Evolutionary conservation across 805 yeast species (phyloP).

Genomic region (Kodamaea laetipori): DNA sequence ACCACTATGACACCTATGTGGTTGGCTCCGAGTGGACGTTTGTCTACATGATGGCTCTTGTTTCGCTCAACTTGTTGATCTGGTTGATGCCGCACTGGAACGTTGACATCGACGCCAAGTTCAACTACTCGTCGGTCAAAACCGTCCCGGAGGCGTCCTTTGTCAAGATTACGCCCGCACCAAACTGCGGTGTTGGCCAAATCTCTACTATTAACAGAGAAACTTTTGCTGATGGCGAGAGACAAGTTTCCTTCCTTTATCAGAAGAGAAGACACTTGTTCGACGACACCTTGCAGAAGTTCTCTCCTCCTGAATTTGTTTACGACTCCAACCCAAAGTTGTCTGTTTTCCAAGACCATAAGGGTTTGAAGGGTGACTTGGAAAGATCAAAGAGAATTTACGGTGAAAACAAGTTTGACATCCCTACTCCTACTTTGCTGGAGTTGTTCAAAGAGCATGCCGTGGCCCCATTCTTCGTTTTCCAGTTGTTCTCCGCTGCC

Average conservation of each 20-base stretch:
- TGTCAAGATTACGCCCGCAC: constrained; percentile 75
- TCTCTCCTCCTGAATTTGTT: constrained; percentile 81
- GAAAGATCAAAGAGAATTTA: constrained; percentile 55
- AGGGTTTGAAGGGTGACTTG: constrained; percentile 60
- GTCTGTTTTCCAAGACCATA: constrained; percentile 53
- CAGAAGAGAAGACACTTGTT: constrained; percentile 90
- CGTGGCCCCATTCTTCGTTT: constrained; percentile 95
- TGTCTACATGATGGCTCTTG: constrained; percentile 73
- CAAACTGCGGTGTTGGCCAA: constrained; percentile 84
- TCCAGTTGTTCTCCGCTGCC: constrained; percentile 93
- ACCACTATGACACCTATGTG: constrained; percentile 77
- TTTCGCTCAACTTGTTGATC: constrained; percentile 72
- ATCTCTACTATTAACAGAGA: constrained; percentile 65
- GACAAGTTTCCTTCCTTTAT: constrained; percentile 73
- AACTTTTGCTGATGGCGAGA: constrained; percentile 54
- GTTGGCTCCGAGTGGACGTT: constrained; percentile 96
- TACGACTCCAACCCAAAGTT: constrained; percentile 63
- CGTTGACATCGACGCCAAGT: constrained; percentile 63
- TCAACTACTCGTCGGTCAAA: constrained; percentile 63
- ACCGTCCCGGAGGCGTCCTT: constrained; percentile 65
- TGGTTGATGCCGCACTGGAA: constrained; percentile 96
- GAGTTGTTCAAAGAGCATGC: constrained; percentile 97
- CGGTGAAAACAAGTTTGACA: constrained; percentile 88
- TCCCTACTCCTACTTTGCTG: constrained; percentile 88
- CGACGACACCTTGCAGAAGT: constrained; percentile 52